These are phyloP conservation scores for Salix purpurea DNA, from an alignment of 345 rosid genomes.

Conservation along the genomic window DNA sequence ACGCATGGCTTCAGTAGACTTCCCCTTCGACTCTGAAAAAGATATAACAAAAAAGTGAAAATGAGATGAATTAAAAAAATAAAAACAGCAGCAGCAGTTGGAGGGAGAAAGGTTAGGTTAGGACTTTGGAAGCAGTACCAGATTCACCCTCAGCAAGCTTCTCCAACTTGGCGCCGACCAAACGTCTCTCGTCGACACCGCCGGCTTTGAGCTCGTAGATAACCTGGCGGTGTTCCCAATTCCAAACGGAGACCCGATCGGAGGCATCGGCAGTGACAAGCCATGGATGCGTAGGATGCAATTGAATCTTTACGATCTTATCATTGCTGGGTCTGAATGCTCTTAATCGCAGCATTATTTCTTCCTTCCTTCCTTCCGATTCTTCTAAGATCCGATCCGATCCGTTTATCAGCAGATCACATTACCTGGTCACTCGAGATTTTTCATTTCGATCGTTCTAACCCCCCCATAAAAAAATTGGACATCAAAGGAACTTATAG, in stretches of 20 bases:
- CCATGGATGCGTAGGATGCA: constrained; percentile 99
- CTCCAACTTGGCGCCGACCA: constrained; percentile 95
- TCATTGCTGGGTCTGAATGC: constrained; percentile 79
- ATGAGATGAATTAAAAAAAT: background rate
- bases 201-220: constrained; percentile 96
- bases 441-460: no score
- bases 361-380: background rate
- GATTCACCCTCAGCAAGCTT: constrained; percentile 97
- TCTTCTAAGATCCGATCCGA: constrained; percentile 4
- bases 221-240: constrained; percentile 99
- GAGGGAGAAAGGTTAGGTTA: background rate
- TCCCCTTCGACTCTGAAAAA: constrained; percentile 60
- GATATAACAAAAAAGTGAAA: background rate
- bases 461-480: no score
- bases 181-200: constrained; percentile 93
- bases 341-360: constrained; percentile 73
- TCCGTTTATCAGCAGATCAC: background rate
- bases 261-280: constrained; percentile 92
- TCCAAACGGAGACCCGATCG: constrained; percentile 97
- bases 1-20: constrained; percentile 86
- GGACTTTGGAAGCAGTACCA: constrained; percentile 32
- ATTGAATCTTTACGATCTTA: constrained; percentile 88
- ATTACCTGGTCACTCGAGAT: no score
- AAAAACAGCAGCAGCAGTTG: background rate
- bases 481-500: no score